Evolutionary conservation across 2,329 filamentous ascomycete genomes (phyloP).

Genomic region (Fusarium sp.): DNA sequence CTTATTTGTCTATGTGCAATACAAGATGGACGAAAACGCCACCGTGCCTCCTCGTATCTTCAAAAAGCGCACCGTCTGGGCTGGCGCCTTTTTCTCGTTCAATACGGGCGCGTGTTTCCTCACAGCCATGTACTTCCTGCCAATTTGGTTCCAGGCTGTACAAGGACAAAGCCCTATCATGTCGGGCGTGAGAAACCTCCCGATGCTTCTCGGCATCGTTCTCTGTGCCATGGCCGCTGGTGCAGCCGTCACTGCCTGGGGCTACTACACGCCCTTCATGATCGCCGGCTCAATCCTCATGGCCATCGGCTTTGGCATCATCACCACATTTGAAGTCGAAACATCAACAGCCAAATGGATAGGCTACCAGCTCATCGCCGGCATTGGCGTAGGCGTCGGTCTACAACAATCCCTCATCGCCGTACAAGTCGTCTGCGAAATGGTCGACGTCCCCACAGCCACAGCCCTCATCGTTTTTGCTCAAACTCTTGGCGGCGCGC

Average conservation of each 20-base stretch:
- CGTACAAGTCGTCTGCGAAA: slow-evolving; percentile 53
- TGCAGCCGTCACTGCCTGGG: slow-evolving; percentile 51
- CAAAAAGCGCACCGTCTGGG: slow-evolving; percentile 54
- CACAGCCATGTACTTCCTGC: slow-evolving; percentile 53
- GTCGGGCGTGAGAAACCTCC: slow-evolving; percentile 57
- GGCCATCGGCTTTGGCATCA: slow-evolving; percentile 55
- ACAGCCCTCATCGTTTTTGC: slow-evolving; percentile 51
- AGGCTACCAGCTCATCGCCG: slow-evolving; percentile 55
- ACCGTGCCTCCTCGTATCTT: slow-evolving; percentile 59
- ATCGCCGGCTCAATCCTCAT: slow-evolving; percentile 50
- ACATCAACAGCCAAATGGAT: slow-evolving; percentile 56
- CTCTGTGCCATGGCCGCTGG: slow-evolving; percentile 51
- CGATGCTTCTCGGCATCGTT: slow-evolving; percentile 54
- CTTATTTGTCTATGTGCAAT: slow-evolving; percentile 54
- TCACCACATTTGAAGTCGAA: slow-evolving; percentile 55
- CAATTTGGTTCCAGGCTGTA: slow-evolving; percentile 61
- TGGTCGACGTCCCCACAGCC: slow-evolving; percentile 50
- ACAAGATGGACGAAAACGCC: slow-evolving; percentile 54
- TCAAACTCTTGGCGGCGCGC: slow-evolving; percentile 55
- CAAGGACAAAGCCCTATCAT: slow-evolving; percentile 53
- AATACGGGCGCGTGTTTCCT: slow-evolving; percentile 53
- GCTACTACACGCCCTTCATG: slow-evolving; percentile 61
- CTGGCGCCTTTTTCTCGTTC: slow-evolving; percentile 52
- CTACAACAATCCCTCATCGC: slow-evolving; percentile 61
- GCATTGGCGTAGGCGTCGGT: slow-evolving; percentile 54